Conservation (phyloP, 768 basidiomycete species). For the Boletus subcaerulescens region DNA sequence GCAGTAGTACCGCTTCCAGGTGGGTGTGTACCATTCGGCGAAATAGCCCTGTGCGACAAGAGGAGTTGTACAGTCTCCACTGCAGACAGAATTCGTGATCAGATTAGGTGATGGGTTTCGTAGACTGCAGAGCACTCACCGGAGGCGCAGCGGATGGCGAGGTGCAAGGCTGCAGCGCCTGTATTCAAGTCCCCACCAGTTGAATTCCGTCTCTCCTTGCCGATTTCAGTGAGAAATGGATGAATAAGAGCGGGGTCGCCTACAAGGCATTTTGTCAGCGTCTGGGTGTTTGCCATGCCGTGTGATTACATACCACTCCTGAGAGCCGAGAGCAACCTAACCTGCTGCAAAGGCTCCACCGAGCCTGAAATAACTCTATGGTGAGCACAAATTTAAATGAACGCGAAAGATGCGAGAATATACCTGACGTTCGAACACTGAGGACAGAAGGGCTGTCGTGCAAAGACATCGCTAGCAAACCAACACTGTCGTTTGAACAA, state of each 20-base stretch:
- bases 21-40: slow-evolving; percentile 75
- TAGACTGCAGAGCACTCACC: slow-evolving; percentile 43
- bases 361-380: slow-evolving; percentile 11
- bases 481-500: not conserved
- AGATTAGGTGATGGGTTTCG: not conserved
- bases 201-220: slow-evolving; percentile 57
- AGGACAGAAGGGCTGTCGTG: slow-evolving; percentile 14
- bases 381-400: slow-evolving; percentile 3
- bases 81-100: slow-evolving; percentile 23
- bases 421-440: slow-evolving; percentile 21
- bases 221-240: slow-evolving; percentile 75
- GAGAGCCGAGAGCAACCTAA: slow-evolving; percentile 61
- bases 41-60: slow-evolving; percentile 70
- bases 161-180: slow-evolving; percentile 73
- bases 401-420: not conserved
- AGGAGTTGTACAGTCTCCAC: slow-evolving; percentile 67
- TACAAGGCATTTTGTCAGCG: slow-evolving; percentile 22
- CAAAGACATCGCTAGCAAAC: slow-evolving; percentile 18
- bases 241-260: slow-evolving; percentile 80
- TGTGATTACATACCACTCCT: slow-evolving; percentile 47
- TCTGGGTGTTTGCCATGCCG: not conserved
- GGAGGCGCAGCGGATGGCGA: slow-evolving; percentile 79
- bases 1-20: slow-evolving; percentile 70
- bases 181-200: slow-evolving; percentile 53
- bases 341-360: slow-evolving; percentile 55